Evolutionary conservation across 805 yeast genomes (phyloP).

Genomic region (Saturnispora silvae): DNA sequence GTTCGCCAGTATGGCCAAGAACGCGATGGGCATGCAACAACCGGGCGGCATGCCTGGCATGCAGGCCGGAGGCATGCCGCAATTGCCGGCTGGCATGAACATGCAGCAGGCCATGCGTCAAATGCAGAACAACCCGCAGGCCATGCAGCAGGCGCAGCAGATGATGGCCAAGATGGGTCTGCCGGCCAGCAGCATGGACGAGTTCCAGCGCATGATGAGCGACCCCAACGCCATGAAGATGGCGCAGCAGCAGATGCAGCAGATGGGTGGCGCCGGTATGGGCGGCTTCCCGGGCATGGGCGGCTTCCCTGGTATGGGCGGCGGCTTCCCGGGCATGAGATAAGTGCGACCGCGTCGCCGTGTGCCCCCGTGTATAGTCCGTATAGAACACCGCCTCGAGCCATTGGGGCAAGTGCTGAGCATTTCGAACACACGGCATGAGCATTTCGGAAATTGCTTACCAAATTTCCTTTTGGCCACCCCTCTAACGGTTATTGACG

Average conservation of each 20-base stretch:
- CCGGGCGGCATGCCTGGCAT: conserved; percentile 41
- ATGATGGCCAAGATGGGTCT: conserved; percentile 10
- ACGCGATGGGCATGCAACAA: conserved; percentile 42
- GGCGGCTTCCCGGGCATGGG: conserved; percentile 7
- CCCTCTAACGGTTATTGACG: too few relatives aligned
- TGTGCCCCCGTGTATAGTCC: too few relatives aligned
- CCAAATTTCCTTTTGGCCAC: too few relatives aligned
- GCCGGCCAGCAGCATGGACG: conserved; percentile 8
- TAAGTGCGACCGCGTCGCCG: too few relatives aligned
- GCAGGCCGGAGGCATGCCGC: conserved; percentile 36
- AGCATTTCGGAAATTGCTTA: too few relatives aligned
- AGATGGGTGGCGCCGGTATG: conserved; percentile 30
- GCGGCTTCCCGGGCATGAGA: not conserved
- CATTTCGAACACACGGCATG: too few relatives aligned
- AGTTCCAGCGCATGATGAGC: conserved; percentile 7
- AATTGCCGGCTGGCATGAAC: conserved; percentile 14
- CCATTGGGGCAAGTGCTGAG: too few relatives aligned
- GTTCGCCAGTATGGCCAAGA: conserved; percentile 90
- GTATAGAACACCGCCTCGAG: too few relatives aligned
- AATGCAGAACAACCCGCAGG: conserved; percentile 8
- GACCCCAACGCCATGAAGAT: conserved; percentile 17
- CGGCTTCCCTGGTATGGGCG: not conserved
- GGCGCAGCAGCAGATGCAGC: conserved; percentile 54
- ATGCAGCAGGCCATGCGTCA: conserved; percentile 9
- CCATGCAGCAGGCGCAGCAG: conserved; percentile 7